Evolutionary conservation across 1,284 basidiomycete genomes (phyloP).

Genomic region (Hortiboletus rubellus): DNA sequence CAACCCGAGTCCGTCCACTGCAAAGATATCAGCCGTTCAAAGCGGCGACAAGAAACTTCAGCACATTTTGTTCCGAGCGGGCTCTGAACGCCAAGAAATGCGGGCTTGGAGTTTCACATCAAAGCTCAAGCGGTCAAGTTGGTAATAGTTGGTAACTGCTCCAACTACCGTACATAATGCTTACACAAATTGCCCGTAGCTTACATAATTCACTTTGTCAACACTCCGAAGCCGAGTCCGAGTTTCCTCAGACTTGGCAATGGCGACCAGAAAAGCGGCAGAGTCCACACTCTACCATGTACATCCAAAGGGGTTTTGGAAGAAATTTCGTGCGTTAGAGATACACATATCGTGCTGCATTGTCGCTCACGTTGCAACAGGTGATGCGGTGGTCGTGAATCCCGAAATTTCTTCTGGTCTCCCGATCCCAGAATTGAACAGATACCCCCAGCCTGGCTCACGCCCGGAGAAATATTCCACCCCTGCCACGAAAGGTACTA

Average conservation of each 20-base stretch:
- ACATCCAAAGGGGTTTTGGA: constrained; percentile 88
- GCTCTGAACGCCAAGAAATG: neutral
- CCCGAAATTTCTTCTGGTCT: constrained; percentile 91
- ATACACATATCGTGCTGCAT: neutral
- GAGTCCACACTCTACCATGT: constrained; percentile 88
- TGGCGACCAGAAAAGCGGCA: constrained; percentile 74
- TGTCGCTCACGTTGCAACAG: constrained; percentile 41
- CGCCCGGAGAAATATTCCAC: constrained; percentile 84
- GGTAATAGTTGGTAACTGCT: neutral
- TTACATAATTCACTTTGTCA: constrained; percentile 19
- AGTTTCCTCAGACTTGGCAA: constrained; percentile 31
- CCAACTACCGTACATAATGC: too few species aligned
- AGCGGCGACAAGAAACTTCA: neutral
- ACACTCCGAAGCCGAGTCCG: neutral
- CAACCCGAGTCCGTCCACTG: neutral
- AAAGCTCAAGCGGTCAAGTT: neutral
- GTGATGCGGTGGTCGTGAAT: constrained; percentile 76
- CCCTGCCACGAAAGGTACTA: constrained; percentile 82
- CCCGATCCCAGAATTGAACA: constrained; percentile 71
- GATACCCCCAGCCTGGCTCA: constrained; percentile 86
- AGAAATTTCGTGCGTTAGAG: constrained; percentile 76
- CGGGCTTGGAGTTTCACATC: too few species aligned
- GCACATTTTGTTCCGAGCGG: neutral
- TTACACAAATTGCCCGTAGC: neutral
- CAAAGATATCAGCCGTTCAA: constrained; percentile 2